Conservation (phyloP, 163 green algal genomes). For the Trebouxia gelatinosa region DNA sequence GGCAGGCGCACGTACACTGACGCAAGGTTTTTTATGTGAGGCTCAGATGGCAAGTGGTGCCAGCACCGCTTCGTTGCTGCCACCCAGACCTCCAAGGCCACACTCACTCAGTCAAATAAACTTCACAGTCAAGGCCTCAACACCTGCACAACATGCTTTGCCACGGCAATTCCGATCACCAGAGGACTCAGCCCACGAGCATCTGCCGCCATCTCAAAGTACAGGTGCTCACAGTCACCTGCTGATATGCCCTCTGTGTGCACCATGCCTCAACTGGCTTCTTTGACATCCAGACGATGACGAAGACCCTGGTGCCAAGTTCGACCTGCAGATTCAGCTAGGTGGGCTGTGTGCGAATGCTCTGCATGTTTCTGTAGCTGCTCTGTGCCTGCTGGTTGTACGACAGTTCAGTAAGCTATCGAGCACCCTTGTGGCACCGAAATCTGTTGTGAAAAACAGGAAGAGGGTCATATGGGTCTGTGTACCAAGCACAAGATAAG, state of each 20-base stretch:
- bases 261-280: background rate
- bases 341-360: no score
- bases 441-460: slow-evolving; percentile 61
- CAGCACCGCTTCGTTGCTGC: background rate
- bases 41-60: slow-evolving; percentile 6
- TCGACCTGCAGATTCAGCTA: slow-evolving; percentile 37
- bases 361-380: no score
- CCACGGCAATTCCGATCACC: no score
- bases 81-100: slow-evolving; percentile 12
- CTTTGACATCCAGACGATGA: slow-evolving; percentile 18
- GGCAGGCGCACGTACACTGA: no score
- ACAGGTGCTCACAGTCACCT: no score
- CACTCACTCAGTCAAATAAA: background rate
- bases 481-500: slow-evolving; percentile 81
- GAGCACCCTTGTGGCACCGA: no score
- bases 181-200: no score
- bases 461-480: slow-evolving; percentile 88
- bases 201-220: no score
- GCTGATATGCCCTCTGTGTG: background rate
- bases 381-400: no score
- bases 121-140: slow-evolving; percentile 15
- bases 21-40: no score
- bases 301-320: slow-evolving; percentile 29
- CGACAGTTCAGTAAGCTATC: no score
- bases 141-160: no score